A percentile compares a stretch with the other conserved stretches of the same genome.
These are phyloP conservation scores for Combretum micranthum DNA, from an alignment of 345 rosid species.

Conservation along the genomic window DNA sequence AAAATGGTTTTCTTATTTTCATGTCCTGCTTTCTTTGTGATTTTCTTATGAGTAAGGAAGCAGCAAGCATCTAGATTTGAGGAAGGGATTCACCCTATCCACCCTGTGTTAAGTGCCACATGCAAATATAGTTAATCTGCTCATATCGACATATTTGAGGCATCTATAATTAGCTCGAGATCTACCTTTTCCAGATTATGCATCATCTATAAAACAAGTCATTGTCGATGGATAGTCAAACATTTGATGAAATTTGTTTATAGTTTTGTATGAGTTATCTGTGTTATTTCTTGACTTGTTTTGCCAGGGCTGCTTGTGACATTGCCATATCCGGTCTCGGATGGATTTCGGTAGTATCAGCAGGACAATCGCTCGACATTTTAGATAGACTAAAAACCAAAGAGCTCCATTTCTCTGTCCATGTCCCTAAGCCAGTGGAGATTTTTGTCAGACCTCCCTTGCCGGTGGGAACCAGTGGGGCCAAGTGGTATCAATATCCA, in stretches of 20 bases:
- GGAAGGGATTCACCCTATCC: no score
- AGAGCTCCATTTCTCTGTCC: slow-evolving; percentile 59
- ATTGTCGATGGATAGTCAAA: no score
- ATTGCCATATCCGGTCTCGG: slow-evolving; percentile 92
- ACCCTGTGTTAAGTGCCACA: no score
- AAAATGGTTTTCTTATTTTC: no score
- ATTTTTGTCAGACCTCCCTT: slow-evolving; percentile 65
- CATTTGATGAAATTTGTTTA: background rate
- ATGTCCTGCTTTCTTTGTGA: background rate
- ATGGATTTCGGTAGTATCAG: slow-evolving; percentile 75
- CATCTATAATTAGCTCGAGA: background rate
- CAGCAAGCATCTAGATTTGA: no score
- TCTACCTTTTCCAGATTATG: background rate
- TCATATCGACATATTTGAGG: background rate
- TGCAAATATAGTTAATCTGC: no score
- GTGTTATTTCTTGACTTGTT: slow-evolving; percentile 6
- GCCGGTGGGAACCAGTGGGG: slow-evolving; percentile 53
- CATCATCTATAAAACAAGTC: no score
- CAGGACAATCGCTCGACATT: slow-evolving; percentile 20
- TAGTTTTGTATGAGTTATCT: background rate
- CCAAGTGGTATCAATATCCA: slow-evolving; percentile 71
- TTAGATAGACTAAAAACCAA: slow-evolving; percentile 23
- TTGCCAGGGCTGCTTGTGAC: slow-evolving; percentile 74
- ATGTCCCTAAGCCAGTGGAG: slow-evolving; percentile 86
- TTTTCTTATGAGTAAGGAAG: no score